Evolutionary conservation across 2,329 filamentous ascomycete species (phyloP), one percentile per base, ranked within the genome.

Genomic region (Penicillium sp.): DNA sequence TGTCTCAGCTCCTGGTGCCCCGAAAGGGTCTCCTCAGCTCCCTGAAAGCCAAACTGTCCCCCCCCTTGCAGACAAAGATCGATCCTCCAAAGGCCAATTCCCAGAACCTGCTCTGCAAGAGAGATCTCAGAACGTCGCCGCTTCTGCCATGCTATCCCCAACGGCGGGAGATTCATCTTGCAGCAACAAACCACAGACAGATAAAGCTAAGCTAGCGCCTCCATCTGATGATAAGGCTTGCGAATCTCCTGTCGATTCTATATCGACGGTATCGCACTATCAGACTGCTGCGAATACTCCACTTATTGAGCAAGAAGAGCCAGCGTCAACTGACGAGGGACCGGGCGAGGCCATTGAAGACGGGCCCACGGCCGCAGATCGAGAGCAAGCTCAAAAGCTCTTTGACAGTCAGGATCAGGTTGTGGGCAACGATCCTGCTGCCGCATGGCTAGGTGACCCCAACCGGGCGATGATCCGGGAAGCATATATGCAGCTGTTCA

Each of bases 401-500:
- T 97, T 82, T 65, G 86, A 92, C 49, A 90, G 91, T 52, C 64
- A 68, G 39, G 90, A 95, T 64, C 84, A 89, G 43, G 87, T 91
- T 52, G 84, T 93, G 18, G 79, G 80, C 34, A 90, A 89, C 63
- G 83, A 86, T 28, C 86, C 87, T 65, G 89, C 91, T 13, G 90
- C 91, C 22, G 81, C 89, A 25, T 95, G 89, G 84, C 84, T 96
- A 71, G 93, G 93, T 59, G 79, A 77, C 12, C 67, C 75, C 7
- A 73, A 78, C 36, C 80, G 80, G 59, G 72, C 72, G 35, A 72
- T 73, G 48, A 74, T 80, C n/a, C 72, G 83, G 41, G 77, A 77
- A 57, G 92, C 92, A 0, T 99, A 95, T 70, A 95, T 99, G 87
- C 84, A 89, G 53, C 75, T 96, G 10, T 96, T 92, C 66, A 86